Percentiles rank a stretch among this genome's conserved stretches.
phyloP scores from a whole-genome alignment of 768 basidiomycete genomes.

The Termitomyces sp. region DNA sequence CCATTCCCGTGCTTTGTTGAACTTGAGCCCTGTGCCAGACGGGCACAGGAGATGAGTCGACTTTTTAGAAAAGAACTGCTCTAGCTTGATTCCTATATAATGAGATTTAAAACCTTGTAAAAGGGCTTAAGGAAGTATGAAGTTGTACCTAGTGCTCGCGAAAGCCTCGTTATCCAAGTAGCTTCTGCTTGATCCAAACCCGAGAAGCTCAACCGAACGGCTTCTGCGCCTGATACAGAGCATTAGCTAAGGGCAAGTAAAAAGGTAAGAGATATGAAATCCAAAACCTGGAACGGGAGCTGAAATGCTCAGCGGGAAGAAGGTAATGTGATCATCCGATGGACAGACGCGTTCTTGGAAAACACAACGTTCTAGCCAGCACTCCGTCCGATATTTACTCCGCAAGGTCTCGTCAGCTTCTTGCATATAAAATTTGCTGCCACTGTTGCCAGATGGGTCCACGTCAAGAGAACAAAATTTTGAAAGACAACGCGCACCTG shows the following conservation, averaged over 20 bases:
- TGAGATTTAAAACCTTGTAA: background rate
- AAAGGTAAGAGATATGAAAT: background rate
- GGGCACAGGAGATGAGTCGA: constrained; percentile 84
- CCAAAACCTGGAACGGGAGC: constrained; percentile 55
- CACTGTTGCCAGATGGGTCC: constrained; percentile 34
- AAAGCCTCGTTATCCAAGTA: constrained; percentile 59
- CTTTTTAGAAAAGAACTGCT: constrained; percentile 54
- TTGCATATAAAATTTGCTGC: constrained; percentile 58
- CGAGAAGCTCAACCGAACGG: constrained; percentile 61
- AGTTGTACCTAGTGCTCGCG: constrained; percentile 60
- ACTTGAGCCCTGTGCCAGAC: constrained; percentile 63
- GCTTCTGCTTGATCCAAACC: constrained; percentile 68
- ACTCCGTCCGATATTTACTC: constrained; percentile 76
- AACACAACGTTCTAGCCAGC: constrained; percentile 88
- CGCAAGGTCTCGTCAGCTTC: constrained; percentile 44
- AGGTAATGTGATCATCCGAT: constrained; percentile 64
- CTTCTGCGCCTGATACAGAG: constrained; percentile 41
- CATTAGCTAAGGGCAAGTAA: background rate
- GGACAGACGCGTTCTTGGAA: constrained; percentile 67
- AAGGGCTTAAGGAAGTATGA: background rate
- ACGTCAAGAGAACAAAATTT: constrained; percentile 1
- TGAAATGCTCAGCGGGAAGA: constrained; percentile 54
- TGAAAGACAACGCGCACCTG: constrained; percentile 40
- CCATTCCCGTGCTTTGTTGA: constrained; percentile 77
- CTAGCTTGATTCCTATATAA: constrained; percentile 44